Base-by-base conservation (phyloP, 1,284 basidiomycete genomes). In the Moniliophthora roreri region DNA sequence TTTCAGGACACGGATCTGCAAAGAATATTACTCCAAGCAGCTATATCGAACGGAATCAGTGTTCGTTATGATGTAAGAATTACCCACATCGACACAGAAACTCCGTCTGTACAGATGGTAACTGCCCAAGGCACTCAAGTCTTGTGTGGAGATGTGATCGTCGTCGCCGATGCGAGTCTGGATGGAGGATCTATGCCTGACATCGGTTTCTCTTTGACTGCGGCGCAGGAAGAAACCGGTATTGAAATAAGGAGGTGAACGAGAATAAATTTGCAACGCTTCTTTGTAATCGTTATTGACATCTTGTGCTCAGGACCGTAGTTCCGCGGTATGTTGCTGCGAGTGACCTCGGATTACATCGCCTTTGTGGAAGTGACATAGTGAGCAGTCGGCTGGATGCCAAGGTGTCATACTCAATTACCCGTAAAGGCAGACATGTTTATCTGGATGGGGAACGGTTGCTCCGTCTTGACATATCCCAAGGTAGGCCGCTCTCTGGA, bases 161-260 rank as follows among this genome's bases (percentile, higher is more conserved):
- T 89, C 37, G 85, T 83, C 16, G 84, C 85, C 0, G 86, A 87
- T 58, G 86, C 28, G 7, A 32, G 28, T 11, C 28, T 32, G 28
- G 28, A 32, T 11, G 28, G 28, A 32, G 11, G 6, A 32, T 32
- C 28, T 32, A 6, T 11, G 11, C 11, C 7, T 32, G 28, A 32
- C 6, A 32, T 32, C 7, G 21, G 67, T 75, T 20, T 58, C 63
- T 54, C 37, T 11, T 32, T 32, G 67, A 66, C 47, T 61, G 62
- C 32, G 58, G 58, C 4, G 45, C 54, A 40, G 57, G 65, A 1
- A 51, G 62, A 40, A 40, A 53, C 32, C 56, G 63, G 26, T 54
- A 62, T 61, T 56, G 69, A 61, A 39, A 67, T 79, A 61, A 83
- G 77, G 62, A 75, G 76, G 82, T 83, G 52, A 54, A 71, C 63